Conservation (phyloP, 106 monocot species). For the Narthecium ossifragum region DNA sequence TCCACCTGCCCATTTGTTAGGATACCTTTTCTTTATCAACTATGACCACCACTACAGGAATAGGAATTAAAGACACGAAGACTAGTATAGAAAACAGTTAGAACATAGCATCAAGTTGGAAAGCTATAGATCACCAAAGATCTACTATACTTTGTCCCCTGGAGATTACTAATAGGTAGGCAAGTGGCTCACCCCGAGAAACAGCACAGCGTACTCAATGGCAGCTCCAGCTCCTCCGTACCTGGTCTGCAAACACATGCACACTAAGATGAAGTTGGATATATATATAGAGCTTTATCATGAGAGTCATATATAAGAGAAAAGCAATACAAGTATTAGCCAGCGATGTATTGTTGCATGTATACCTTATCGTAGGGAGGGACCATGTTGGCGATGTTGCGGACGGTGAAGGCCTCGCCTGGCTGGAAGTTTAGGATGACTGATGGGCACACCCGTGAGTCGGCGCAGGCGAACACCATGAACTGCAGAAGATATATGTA, state of each 20-base stretch:
- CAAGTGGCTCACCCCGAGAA: slow-evolving; percentile 76
- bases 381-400: slow-evolving; percentile 85
- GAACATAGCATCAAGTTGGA: too few relatives aligned
- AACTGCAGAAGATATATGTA: slow-evolving; percentile 28
- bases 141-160: too few relatives aligned
- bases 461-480: slow-evolving; percentile 87
- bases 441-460: slow-evolving; percentile 93
- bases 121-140: too few relatives aligned
- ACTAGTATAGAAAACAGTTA: too few relatives aligned
- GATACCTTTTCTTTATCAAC: too few relatives aligned
- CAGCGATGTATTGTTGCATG: neutral
- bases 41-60: too few relatives aligned
- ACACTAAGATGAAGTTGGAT: too few relatives aligned
- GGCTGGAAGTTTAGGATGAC: slow-evolving; percentile 54
- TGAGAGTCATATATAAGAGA: too few relatives aligned
- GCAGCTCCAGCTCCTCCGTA: slow-evolving; percentile 62
- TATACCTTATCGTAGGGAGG: slow-evolving; percentile 58
- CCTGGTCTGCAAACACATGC: slow-evolving; percentile 33
- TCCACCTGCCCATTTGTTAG: slow-evolving; percentile 62
- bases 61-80: too few relatives aligned
- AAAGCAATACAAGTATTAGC: too few relatives aligned
- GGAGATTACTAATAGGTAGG: too few relatives aligned
- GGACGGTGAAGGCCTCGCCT: slow-evolving; percentile 77
- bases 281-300: too few relatives aligned
- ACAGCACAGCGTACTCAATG: slow-evolving; percentile 71